These are phyloP conservation scores for Copromyces sp. DNA, from an alignment of 495 filamentous ascomycete genomes.

Conservation along the genomic window DNA sequence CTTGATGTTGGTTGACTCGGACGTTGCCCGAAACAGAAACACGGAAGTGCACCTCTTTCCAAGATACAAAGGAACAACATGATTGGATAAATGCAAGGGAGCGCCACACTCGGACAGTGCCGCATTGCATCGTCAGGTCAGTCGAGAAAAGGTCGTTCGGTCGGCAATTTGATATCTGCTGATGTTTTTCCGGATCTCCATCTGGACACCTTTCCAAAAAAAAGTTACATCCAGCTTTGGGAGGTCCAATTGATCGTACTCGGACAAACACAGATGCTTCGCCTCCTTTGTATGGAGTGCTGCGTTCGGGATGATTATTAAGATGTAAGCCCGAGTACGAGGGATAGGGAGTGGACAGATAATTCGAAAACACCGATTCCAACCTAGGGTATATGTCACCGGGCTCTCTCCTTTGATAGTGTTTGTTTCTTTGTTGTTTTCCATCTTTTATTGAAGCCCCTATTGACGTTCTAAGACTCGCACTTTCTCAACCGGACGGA, in stretches of 20 bases:
- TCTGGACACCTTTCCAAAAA: neutral
- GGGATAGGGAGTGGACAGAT: neutral
- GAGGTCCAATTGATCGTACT: neutral
- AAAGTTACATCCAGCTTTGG: neutral
- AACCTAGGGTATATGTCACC: neutral
- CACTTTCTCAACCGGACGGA: neutral
- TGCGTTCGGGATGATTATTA: neutral
- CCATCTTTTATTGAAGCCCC: neutral
- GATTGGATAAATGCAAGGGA: neutral
- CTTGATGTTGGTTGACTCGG: neutral
- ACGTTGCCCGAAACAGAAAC: neutral
- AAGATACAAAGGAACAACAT: neutral
- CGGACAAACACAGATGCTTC: neutral
- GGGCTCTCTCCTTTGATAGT: neutral
- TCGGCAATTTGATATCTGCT: neutral
- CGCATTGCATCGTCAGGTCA: neutral
- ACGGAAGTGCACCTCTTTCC: neutral
- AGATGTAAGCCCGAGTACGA: neutral
- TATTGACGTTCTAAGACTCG: neutral
- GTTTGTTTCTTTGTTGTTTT: neutral
- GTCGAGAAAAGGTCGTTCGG: neutral
- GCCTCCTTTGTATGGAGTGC: neutral
- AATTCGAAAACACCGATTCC: neutral
- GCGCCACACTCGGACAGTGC: neutral
- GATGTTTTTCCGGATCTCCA: neutral